These are phyloP conservation scores for Nematocida major DNA, from an alignment of 371 early-diverging fungal species.

Conservation along the genomic window DNA sequence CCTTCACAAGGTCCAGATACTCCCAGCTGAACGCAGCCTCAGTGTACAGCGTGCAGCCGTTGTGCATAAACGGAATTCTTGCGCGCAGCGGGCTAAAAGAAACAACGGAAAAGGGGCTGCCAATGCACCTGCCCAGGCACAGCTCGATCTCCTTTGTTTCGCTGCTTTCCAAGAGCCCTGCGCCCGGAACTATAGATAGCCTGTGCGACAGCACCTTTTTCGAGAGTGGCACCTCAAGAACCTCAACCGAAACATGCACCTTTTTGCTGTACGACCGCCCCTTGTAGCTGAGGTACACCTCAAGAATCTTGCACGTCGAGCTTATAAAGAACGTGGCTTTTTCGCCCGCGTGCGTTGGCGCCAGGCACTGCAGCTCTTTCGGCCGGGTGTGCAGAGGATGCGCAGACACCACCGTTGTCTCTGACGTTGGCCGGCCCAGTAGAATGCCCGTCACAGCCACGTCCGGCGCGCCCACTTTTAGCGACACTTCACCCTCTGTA, in stretches of 20 bases:
- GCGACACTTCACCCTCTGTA: neutral
- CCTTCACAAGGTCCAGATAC: neutral
- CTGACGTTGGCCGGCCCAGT: neutral
- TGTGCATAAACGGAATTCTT: neutral
- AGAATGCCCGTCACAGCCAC: neutral
- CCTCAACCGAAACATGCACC: neutral
- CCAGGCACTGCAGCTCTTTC: neutral
- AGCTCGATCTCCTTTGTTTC: neutral
- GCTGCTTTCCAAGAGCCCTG: neutral
- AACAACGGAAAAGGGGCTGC: neutral
- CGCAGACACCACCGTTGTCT: neutral
- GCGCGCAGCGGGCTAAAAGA: neutral
- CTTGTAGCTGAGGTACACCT: slow-evolving; percentile 11
- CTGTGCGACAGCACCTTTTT: slow-evolving; percentile 24
- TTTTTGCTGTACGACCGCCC: neutral
- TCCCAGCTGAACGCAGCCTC: slow-evolving; percentile 14
- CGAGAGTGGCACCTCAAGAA: neutral
- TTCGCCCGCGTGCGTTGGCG: neutral
- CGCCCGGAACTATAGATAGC: neutral
- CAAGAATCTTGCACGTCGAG: neutral
- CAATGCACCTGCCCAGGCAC: neutral
- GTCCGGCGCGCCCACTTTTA: neutral
- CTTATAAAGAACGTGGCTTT: neutral
- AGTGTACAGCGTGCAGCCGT: neutral
- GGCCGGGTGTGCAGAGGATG: neutral